These are phyloP conservation scores for Mucor velutinosus DNA, from an alignment of 371 early-diverging fungal genomes.

Conservation along the genomic window DNA sequence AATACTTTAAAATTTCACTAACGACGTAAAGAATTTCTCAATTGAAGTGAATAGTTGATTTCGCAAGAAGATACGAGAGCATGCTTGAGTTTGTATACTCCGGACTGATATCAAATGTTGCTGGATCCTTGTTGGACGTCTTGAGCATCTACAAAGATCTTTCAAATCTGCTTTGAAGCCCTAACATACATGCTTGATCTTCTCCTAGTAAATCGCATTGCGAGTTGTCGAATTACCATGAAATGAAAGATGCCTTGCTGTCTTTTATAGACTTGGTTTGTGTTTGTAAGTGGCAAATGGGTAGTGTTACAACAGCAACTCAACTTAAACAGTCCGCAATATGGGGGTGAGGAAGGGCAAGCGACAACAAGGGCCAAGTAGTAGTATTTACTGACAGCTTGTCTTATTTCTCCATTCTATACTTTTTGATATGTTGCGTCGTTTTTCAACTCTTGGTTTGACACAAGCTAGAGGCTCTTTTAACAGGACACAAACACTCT, in stretches of 20 bases:
- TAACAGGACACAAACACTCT: background rate
- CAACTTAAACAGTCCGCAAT: background rate
- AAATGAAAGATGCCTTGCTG: background rate
- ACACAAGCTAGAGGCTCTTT: background rate
- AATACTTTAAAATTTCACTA: no score
- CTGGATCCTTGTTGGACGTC: no score
- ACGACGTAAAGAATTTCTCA: no score
- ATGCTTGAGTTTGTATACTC: no score
- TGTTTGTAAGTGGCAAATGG: background rate
- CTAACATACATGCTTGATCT: no score
- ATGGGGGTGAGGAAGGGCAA: background rate
- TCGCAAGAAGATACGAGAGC: no score
- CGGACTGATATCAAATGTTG: no score
- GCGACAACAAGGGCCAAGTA: background rate
- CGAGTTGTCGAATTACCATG: no score
- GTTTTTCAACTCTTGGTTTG: constrained; percentile 3
- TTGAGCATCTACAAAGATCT: no score
- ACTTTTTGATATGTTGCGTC: constrained; percentile 5
- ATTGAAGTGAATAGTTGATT: no score
- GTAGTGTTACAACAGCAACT: background rate
- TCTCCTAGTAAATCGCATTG: no score
- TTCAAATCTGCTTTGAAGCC: no score
- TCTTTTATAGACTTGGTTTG: background rate
- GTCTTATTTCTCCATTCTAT: background rate
- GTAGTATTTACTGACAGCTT: background rate